These are phyloP conservation scores for Phytophthora fragariae DNA, from an alignment of 352 stramenopile species.

Conservation along the genomic window DNA sequence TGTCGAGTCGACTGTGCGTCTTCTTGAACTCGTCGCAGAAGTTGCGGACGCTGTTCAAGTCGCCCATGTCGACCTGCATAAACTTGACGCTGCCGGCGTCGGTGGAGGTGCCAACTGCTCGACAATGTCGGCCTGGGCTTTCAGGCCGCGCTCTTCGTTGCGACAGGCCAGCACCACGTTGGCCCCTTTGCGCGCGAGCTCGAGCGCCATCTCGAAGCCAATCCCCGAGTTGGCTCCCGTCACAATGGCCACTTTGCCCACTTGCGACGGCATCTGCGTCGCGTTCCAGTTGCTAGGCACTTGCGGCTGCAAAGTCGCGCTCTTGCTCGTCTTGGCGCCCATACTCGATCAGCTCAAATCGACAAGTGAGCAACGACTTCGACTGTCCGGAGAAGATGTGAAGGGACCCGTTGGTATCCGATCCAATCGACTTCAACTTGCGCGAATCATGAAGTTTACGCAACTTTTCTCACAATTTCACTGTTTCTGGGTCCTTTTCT, in stretches of 20 bases:
- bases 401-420: no score
- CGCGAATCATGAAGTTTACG: no score
- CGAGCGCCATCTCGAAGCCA: slow-evolving; percentile 42
- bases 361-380: no score
- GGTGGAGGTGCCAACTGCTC: slow-evolving; percentile 1
- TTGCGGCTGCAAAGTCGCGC: slow-evolving; percentile 1
- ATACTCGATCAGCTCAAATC: no score
- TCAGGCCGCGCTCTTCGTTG: slow-evolving; percentile 24
- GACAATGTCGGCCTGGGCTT: slow-evolving; percentile 30
- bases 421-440: no score
- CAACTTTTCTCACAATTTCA: no score
- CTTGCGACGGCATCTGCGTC: slow-evolving; percentile 37
- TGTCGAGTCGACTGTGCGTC: slow-evolving; percentile 43
- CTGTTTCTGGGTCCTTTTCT: no score
- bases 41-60: slow-evolving; percentile 48
- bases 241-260: slow-evolving; percentile 43
- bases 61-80: slow-evolving; percentile 54
- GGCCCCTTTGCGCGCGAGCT: slow-evolving; percentile 42
- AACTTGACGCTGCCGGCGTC: slow-evolving; percentile 45
- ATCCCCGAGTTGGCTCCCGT: slow-evolving; percentile 55
- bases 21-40: slow-evolving; percentile 48
- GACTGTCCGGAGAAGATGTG: no score
- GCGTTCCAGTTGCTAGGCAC: slow-evolving; percentile 34
- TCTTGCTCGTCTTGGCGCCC: not conserved
- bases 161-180: slow-evolving; percentile 52